Conservation (phyloP, 2,329 filamentous ascomycete genomes). For the Phialophora chinensis region DNA sequence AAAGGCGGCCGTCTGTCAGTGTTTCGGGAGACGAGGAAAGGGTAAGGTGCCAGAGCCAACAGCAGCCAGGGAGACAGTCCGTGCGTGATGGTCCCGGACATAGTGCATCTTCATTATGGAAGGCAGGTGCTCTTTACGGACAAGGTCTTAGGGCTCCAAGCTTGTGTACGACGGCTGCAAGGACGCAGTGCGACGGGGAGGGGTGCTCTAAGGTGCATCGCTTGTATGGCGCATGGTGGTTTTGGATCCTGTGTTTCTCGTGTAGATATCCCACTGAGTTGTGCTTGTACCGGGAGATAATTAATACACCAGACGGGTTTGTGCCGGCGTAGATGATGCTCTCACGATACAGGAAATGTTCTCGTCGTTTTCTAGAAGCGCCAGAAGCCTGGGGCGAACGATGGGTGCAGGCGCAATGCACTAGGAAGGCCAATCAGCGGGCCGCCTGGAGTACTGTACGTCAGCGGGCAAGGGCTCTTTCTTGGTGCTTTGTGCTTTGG, state of each 20-base stretch:
- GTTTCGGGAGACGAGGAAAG: conserved; percentile 4
- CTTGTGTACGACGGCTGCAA: background rate
- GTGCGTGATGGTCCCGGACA: background rate
- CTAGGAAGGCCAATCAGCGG: background rate
- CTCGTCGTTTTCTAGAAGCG: conserved; percentile 36
- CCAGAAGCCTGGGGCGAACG: conserved; percentile 14
- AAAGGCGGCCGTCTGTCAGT: background rate
- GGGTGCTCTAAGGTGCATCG: conserved; percentile 28
- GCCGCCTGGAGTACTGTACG: conserved; percentile 5
- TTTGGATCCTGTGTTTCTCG: conserved; percentile 34
- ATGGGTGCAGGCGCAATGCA: background rate
- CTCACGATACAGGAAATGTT: conserved; percentile 12
- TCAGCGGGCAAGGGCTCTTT: conserved; percentile 1
- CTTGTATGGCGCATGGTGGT: conserved; percentile 30
- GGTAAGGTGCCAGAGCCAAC: background rate
- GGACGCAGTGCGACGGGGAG: background rate
- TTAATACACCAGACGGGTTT: conserved; percentile 5
- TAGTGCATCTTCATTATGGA: background rate
- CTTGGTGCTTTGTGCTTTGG: background rate
- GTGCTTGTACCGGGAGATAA: conserved; percentile 27
- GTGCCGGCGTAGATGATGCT: background rate
- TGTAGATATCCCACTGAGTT: conserved; percentile 38
- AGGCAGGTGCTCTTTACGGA: background rate
- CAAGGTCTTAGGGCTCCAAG: background rate
- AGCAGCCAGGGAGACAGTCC: background rate